Evolutionary conservation across 352 stramenopile genomes (phyloP).

Genomic region (Thraustochytrium sp.): DNA sequence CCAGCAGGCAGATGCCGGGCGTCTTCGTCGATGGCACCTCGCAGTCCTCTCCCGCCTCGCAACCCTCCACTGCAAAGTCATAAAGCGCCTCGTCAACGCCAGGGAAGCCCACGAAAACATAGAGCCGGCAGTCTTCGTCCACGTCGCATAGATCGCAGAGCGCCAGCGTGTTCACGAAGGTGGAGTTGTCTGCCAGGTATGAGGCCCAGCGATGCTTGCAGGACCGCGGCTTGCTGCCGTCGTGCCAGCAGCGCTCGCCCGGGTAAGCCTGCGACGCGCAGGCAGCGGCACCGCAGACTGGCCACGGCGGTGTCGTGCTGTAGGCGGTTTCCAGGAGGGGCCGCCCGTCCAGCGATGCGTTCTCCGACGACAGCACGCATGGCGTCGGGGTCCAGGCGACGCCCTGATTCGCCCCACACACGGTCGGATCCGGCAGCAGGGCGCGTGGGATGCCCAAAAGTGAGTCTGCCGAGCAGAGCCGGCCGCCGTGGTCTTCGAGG

Average conservation of each 20-base stretch:
- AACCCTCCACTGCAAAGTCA: neutral
- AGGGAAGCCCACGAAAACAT: neutral
- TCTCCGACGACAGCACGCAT: neutral
- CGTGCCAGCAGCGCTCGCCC: conserved; percentile 36
- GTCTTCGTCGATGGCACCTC: neutral
- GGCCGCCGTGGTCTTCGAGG: neutral
- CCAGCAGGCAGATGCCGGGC: neutral
- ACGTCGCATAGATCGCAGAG: conserved; percentile 4
- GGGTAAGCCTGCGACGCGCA: neutral
- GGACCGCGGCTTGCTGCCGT: neutral
- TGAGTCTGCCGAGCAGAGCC: neutral
- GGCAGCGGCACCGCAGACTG: neutral
- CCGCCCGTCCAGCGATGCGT: too few species aligned
- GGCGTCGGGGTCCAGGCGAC: neutral
- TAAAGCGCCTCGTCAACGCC: neutral
- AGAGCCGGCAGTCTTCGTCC: conserved; percentile 4
- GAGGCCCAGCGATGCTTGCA: neutral
- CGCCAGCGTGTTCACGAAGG: conserved; percentile 22
- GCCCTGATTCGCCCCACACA: neutral
- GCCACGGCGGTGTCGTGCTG: too few species aligned
- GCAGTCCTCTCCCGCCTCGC: neutral
- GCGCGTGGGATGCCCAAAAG: neutral
- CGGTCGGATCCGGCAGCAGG: neutral
- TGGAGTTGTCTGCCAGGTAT: neutral
- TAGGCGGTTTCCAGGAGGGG: too few species aligned